Evolutionary conservation across 495 filamentous ascomycete genomes (phyloP).

Genomic region (Staphylotrichum longicolle): DNA sequence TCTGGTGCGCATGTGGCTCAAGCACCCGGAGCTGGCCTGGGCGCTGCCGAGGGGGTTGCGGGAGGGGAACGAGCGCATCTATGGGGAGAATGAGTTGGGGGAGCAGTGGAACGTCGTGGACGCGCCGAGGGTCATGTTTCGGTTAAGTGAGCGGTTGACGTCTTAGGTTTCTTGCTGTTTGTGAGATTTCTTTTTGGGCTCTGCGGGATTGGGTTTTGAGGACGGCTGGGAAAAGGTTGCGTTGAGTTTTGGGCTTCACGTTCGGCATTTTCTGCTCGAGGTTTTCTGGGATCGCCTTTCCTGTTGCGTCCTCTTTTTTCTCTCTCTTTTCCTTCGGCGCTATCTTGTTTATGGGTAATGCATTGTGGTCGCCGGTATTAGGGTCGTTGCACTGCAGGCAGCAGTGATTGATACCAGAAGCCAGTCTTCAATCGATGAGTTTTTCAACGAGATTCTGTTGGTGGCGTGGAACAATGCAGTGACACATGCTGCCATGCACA

Average conservation of each 20-base stretch:
- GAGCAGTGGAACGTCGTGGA: slow-evolving; percentile 38
- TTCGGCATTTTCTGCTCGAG: neutral
- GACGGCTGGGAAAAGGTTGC: neutral
- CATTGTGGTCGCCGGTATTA: too few species aligned
- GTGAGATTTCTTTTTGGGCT: neutral
- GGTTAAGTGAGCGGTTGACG: slow-evolving; percentile 34
- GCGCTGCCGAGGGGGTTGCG: slow-evolving; percentile 32
- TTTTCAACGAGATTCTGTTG: too few species aligned
- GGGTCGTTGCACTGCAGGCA: too few species aligned
- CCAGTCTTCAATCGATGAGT: too few species aligned
- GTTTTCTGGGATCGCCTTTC: too few species aligned
- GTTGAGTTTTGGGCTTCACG: neutral
- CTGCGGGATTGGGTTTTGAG: neutral
- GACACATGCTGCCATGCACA: too few species aligned
- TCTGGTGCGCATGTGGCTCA: slow-evolving; percentile 44
- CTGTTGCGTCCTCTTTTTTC: neutral
- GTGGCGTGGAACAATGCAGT: too few species aligned
- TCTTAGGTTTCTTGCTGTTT: slow-evolving; percentile 20
- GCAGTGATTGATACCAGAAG: too few species aligned
- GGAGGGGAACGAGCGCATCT: slow-evolving; percentile 34
- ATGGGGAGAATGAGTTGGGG: slow-evolving; percentile 30
- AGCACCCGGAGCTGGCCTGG: slow-evolving; percentile 40
- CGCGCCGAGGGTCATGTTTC: slow-evolving; percentile 31
- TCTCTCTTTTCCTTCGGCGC: neutral
- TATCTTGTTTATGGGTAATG: neutral